Evolutionary conservation across 164 flowering plant genomes (phyloP).

Genomic region (Buxus sempervirens): DNA sequence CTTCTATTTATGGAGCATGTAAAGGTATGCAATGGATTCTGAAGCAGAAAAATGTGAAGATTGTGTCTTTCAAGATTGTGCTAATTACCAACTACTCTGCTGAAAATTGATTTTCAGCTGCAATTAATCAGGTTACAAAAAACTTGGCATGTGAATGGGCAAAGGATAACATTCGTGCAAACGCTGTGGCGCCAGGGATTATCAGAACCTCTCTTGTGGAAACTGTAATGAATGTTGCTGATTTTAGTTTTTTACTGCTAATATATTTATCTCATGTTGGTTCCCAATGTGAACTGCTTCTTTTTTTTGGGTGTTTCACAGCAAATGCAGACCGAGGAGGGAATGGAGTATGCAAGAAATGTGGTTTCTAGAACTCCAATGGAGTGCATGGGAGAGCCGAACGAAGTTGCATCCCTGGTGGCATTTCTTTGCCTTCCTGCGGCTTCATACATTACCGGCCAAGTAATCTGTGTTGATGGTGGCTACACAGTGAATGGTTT

Average conservation of each 20-base stretch:
- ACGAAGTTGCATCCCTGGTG: constrained; percentile 38
- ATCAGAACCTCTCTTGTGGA: constrained; percentile 19
- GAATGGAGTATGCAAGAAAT: too few relatives aligned
- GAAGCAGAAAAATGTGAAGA: not conserved
- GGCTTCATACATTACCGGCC: constrained; percentile 51
- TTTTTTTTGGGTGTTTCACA: too few relatives aligned
- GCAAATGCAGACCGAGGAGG: too few relatives aligned
- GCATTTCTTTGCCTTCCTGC: constrained; percentile 53
- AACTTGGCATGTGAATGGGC: constrained; percentile 36
- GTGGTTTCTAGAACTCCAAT: constrained; percentile 35
- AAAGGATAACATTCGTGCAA: constrained; percentile 22
- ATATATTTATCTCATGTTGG: too few relatives aligned
- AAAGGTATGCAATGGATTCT: constrained; percentile 46
- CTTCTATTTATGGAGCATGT: constrained; percentile 53
- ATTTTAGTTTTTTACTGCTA: too few relatives aligned
- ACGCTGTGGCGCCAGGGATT: constrained; percentile 23
- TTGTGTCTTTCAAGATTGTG: constrained; percentile 1
- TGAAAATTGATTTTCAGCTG: constrained; percentile 22
- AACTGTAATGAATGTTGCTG: too few relatives aligned
- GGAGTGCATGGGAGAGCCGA: constrained; percentile 34
- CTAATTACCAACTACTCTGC: too few relatives aligned
- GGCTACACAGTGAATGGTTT: constrained; percentile 46
- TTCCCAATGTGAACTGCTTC: too few relatives aligned
- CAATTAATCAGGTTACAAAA: constrained; percentile 26
- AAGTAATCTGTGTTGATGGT: constrained; percentile 45